These are phyloP conservation scores for Kwoniella heveanensis DNA, from an alignment of 768 basidiomycete genomes.

Conservation along the genomic window DNA sequence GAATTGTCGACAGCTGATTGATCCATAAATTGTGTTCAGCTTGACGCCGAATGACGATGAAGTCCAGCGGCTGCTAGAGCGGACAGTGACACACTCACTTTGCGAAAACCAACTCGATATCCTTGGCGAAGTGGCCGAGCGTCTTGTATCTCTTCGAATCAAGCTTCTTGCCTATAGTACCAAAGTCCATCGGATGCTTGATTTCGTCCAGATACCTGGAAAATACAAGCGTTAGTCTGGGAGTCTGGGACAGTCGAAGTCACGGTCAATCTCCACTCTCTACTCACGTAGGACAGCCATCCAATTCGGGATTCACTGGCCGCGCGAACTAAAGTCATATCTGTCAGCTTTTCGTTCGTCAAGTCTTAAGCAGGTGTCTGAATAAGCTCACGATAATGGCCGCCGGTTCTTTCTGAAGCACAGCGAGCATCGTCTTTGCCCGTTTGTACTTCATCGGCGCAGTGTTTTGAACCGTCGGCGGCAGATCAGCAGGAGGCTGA, in stretches of 20 bases:
- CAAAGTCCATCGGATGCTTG: slow-evolving; percentile 87
- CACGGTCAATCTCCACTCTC: not conserved
- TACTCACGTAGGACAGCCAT: slow-evolving; percentile 88
- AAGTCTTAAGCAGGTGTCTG: no score
- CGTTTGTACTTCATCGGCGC: slow-evolving; percentile 38
- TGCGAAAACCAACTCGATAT: slow-evolving; percentile 77
- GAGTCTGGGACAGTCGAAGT: no score
- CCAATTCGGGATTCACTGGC: slow-evolving; percentile 78
- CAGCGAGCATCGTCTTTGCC: slow-evolving; percentile 34
- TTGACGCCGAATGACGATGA: not conserved
- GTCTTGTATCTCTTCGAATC: slow-evolving; percentile 68
- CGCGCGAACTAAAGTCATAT: slow-evolving; percentile 62
- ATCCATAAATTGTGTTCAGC: not conserved
- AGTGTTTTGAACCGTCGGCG: slow-evolving; percentile 26
- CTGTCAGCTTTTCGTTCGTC: no score
- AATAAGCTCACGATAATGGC: slow-evolving; percentile 31
- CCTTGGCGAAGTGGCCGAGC: slow-evolving; percentile 79
- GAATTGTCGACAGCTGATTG: slow-evolving; percentile 72
- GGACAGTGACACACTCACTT: slow-evolving; percentile 60
- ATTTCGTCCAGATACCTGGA: slow-evolving; percentile 89
- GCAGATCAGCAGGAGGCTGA: slow-evolving; percentile 29
- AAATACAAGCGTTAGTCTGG: no score
- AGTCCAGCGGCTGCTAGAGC: no score
- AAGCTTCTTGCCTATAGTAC: slow-evolving; percentile 73
- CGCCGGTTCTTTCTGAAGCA: slow-evolving; percentile 28